Conservation (phyloP, 352 stramenopile species). For the Bremia lactucae region DNA sequence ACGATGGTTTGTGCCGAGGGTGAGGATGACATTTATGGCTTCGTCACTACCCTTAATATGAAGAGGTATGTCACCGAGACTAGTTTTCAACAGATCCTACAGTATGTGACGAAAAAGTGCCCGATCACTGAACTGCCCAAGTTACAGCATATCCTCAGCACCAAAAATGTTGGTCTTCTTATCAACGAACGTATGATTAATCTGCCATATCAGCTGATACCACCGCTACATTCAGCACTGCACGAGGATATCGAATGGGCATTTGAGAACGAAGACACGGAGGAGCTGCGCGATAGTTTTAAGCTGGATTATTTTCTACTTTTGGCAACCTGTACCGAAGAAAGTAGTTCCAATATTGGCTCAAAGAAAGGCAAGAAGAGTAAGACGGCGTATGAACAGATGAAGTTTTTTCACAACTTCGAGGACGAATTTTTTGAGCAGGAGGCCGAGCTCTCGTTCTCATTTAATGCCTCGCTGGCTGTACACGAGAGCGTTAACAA, state of each 20-base stretch:
- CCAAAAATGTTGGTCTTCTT: slow-evolving; percentile 54
- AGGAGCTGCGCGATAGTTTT: slow-evolving; percentile 53
- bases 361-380: slow-evolving; percentile 61
- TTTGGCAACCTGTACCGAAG: slow-evolving; percentile 49
- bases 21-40: slow-evolving; percentile 77
- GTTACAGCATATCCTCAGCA: slow-evolving; percentile 51
- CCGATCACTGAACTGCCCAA: slow-evolving; percentile 29
- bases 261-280: slow-evolving; percentile 54
- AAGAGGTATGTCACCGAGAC: slow-evolving; percentile 34
- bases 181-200: slow-evolving; percentile 84
- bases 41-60: slow-evolving; percentile 73
- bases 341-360: slow-evolving; percentile 27
- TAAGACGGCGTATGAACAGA: slow-evolving; percentile 60
- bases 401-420: slow-evolving; percentile 79
- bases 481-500: slow-evolving; percentile 53
- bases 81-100: slow-evolving; percentile 63
- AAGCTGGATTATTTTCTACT: slow-evolving; percentile 81
- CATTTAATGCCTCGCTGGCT: slow-evolving; percentile 58
- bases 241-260: slow-evolving; percentile 84
- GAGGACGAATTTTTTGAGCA: slow-evolving; percentile 81
- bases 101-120: slow-evolving; percentile 73
- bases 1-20: slow-evolving; percentile 78
- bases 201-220: slow-evolving; percentile 77
- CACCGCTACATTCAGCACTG: slow-evolving; percentile 63
- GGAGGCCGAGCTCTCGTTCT: slow-evolving; percentile 53